A percentile compares a stretch with the other conserved stretches of the same genome.
These are phyloP conservation scores for Phytophthora podocarpi DNA, from an alignment of 352 stramenopile species.

Conservation along the genomic window DNA sequence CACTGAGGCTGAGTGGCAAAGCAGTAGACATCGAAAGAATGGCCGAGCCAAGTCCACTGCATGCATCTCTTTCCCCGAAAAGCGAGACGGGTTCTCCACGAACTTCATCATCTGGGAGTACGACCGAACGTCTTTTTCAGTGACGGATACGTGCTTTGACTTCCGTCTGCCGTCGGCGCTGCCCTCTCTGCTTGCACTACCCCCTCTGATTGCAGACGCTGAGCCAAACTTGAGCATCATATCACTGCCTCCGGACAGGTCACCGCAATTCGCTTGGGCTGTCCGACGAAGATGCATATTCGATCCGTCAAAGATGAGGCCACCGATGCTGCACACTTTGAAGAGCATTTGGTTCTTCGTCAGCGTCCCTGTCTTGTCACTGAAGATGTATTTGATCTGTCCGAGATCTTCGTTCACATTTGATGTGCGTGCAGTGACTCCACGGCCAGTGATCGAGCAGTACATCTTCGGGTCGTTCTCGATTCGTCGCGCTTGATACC, in stretches of 20 bases:
- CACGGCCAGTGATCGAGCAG: conserved; percentile 50
- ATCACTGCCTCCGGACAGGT: conserved; percentile 17
- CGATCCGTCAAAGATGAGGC: conserved; percentile 88
- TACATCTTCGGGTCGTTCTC: conserved; percentile 82
- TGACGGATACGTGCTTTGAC: conserved; percentile 52
- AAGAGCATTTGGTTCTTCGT: conserved; percentile 99
- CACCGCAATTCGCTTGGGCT: conserved; percentile 36
- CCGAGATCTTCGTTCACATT: conserved; percentile 96
- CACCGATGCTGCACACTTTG: conserved; percentile 91
- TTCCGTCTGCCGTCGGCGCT: conserved; percentile 25
- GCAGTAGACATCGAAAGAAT: conserved; percentile 82
- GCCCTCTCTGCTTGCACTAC: conserved; percentile 13
- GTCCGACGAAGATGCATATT: conserved; percentile 60
- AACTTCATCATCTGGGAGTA: conserved; percentile 76
- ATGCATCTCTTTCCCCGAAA: conserved; percentile 53
- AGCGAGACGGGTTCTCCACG: conserved; percentile 60
- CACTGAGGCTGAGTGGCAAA: conserved; percentile 83
- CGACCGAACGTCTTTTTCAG: conserved; percentile 71
- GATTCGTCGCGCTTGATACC: conserved; percentile 94
- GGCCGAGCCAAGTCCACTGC: conserved; percentile 64
- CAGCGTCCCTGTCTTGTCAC: conserved; percentile 99
- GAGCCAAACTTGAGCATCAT: conserved; percentile 31
- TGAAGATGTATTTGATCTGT: conserved; percentile 99
- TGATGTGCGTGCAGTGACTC: conserved; percentile 89
- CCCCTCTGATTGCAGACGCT: background rate